Evolutionary conservation across 139 green algal genomes (phyloP).

Genomic region (Dunaliella sp.): DNA sequence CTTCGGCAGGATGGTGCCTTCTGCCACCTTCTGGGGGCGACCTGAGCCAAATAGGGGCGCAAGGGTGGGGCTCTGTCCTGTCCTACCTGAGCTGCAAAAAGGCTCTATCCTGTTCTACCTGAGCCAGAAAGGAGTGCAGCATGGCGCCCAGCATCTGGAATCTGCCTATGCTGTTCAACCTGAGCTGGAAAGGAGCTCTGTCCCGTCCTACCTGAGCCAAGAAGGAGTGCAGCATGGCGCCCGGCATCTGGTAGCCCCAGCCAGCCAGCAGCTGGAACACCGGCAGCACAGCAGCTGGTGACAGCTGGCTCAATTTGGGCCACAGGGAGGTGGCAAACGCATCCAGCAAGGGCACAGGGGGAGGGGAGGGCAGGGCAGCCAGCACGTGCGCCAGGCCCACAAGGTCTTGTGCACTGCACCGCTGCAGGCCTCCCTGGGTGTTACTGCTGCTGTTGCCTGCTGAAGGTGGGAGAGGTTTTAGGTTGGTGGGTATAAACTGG

Average conservation of each 20-base stretch:
- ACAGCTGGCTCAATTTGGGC: background rate
- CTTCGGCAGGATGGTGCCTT: no score
- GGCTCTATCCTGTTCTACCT: no score
- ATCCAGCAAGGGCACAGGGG: background rate
- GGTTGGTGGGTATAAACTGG: no score
- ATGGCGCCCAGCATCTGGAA: background rate
- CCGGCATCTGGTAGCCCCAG: background rate
- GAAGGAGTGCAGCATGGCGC: background rate
- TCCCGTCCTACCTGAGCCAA: background rate
- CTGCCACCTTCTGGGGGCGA: no score
- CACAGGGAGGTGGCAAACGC: background rate
- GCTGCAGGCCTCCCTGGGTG: background rate
- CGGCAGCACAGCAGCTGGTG: background rate
- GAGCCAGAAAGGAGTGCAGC: no score
- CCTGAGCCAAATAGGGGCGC: no score
- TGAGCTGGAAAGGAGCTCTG: no score
- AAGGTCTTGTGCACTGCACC: background rate
- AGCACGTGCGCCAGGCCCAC: background rate
- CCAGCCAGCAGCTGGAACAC: background rate
- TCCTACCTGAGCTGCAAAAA: no score
- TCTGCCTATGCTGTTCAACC: no score
- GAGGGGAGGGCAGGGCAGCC: background rate
- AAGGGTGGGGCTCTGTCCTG: no score
- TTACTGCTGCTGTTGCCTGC: background rate
- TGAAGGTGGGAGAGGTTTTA: no score